phyloP scores from a whole-genome alignment of 139 green algal species.

The Volvox africanus region DNA sequence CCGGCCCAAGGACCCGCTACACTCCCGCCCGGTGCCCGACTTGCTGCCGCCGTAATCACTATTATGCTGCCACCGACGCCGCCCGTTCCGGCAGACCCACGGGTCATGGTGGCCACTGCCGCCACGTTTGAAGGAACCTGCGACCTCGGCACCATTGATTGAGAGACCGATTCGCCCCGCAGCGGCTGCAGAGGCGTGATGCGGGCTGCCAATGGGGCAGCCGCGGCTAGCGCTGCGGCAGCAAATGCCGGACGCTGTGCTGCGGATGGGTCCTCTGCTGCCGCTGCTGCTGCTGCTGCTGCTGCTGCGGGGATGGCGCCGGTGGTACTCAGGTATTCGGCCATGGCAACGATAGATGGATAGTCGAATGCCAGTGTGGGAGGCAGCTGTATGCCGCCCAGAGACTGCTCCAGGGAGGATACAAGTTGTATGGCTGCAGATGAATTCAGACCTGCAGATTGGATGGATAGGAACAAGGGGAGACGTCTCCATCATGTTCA shows the following conservation, averaged over 20 bases:
- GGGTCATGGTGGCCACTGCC: not conserved
- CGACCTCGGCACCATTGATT: too few species aligned
- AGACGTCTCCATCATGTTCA: too few species aligned
- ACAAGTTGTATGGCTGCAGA: constrained; percentile 67
- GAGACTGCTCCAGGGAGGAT: constrained; percentile 51
- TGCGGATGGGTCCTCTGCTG: not conserved
- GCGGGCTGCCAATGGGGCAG: not conserved
- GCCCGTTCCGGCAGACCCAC: not conserved
- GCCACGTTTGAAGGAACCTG: not conserved
- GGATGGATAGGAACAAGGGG: too few species aligned
- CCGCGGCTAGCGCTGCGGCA: not conserved
- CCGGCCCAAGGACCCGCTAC: not conserved
- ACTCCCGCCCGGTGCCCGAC: constrained; percentile 9
- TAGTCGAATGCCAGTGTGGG: constrained; percentile 74
- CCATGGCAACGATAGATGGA: constrained; percentile 67
- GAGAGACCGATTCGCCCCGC: too few species aligned
- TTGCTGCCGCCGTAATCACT: not conserved
- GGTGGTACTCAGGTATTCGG: constrained; percentile 51
- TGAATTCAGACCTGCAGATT: constrained; percentile 60
- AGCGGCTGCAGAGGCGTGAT: too few species aligned
- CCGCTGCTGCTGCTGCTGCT: not conserved
- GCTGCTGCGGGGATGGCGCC: not conserved
- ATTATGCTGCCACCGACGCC: not conserved
- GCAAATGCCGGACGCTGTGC: not conserved
- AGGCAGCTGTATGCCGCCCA: constrained; percentile 35